These are phyloP conservation scores for Apiospora hydei DNA, from an alignment of 2,329 filamentous ascomycete species.

Conservation along the genomic window DNA sequence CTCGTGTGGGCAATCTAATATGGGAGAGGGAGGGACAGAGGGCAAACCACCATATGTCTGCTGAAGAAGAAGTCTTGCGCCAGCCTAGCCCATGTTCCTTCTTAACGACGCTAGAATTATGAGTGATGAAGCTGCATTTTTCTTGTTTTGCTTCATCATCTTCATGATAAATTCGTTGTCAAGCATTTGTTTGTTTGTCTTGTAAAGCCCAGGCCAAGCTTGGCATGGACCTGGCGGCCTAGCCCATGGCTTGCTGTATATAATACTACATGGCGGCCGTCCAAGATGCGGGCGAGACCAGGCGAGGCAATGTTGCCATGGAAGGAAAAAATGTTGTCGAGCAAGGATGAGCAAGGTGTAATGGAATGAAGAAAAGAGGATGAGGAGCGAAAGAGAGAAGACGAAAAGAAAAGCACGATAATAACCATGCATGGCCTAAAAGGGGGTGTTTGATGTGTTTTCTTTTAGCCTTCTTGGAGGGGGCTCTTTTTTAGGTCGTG, in stretches of 20 bases:
- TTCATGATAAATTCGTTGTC: not conserved
- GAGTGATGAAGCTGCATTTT: slow-evolving; percentile 1
- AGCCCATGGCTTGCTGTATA: not conserved
- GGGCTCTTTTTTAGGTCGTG: not conserved
- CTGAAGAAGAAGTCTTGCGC: not conserved
- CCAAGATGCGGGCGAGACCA: not conserved
- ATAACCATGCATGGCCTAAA: not conserved
- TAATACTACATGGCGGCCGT: not conserved
- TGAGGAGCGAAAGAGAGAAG: not conserved
- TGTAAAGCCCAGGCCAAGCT: not conserved
- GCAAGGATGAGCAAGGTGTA: not conserved
- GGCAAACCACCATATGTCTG: not conserved
- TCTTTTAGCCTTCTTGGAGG: not conserved
- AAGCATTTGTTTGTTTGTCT: not conserved
- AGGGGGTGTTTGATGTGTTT: not conserved
- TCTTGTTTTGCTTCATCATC: not conserved
- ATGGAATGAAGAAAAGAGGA: slow-evolving; percentile 5
- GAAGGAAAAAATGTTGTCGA: not conserved
- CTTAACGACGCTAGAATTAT: not conserved
- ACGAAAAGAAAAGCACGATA: not conserved
- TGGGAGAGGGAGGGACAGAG: not conserved
- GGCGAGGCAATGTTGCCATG: not conserved
- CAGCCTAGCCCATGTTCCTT: not conserved
- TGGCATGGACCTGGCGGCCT: not conserved
- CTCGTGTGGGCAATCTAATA: not conserved